Conservation (phyloP, 2,329 filamentous ascomycete species). For the Chaetomium sp. region DNA sequence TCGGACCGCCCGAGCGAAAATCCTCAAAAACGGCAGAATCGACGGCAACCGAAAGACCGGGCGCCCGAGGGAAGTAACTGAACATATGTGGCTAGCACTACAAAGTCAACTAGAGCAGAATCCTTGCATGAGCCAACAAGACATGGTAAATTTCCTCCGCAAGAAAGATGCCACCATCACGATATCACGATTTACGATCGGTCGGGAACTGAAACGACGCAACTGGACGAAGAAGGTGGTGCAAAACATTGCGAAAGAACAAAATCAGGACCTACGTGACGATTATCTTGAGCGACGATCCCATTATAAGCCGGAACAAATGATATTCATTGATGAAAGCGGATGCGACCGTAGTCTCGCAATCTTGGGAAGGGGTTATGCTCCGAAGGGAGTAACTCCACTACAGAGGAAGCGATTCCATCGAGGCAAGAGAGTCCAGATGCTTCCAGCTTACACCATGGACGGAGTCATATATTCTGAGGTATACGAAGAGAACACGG, state of each 20-base stretch:
- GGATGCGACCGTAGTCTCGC: neutral
- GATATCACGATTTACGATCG: neutral
- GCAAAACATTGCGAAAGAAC: neutral
- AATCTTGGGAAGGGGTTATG: neutral
- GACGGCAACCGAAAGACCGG: neutral
- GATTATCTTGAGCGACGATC: neutral
- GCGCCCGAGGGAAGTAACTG: neutral
- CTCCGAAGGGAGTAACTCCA: neutral
- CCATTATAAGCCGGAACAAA: neutral
- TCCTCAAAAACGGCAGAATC: neutral
- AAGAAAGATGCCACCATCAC: neutral
- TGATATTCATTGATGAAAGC: neutral
- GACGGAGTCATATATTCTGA: neutral
- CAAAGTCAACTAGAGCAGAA: neutral
- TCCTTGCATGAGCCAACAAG: neutral
- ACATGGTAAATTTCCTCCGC: neutral
- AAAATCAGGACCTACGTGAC: neutral
- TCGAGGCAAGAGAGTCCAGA: neutral
- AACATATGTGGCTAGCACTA: neutral
- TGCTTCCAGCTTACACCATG: neutral
- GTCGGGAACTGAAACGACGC: neutral
- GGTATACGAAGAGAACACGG: neutral
- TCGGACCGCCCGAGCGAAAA: neutral
- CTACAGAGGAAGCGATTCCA: neutral
- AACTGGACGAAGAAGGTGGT: neutral